A percentile compares a stretch with the other conserved stretches of the same genome.
These are phyloP conservation scores for Leccinum fallax DNA, from an alignment of 1,284 basidiomycete genomes.

Conservation along the genomic window DNA sequence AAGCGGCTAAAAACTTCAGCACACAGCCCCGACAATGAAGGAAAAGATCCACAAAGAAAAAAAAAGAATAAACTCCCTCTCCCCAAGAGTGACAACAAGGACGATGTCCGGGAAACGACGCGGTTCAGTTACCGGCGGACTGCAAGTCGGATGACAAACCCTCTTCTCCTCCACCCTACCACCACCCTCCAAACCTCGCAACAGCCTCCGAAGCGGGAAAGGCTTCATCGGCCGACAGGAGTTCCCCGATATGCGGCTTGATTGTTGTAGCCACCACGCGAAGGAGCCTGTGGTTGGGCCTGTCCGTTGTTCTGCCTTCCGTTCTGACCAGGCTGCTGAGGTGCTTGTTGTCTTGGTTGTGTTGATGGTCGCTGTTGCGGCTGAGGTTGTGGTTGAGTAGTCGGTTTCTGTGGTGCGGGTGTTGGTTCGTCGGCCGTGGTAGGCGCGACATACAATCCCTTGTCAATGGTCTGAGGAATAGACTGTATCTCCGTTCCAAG, in stretches of 20 bases:
- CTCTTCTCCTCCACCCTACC: conserved; percentile 1
- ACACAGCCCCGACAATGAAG: conserved; percentile 7
- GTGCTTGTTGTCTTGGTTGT: conserved; percentile 28
- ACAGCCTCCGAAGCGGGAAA: not conserved
- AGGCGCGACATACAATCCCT: conserved; percentile 89
- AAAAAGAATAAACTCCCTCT: conserved; percentile 13
- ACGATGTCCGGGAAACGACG: conserved; percentile 18
- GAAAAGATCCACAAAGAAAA: conserved; percentile 15
- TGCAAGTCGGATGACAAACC: conserved; percentile 15
- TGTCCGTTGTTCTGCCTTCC: conserved; percentile 33
- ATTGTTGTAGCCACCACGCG: conserved; percentile 26
- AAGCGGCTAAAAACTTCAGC: conserved; percentile 13
- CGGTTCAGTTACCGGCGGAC: conserved; percentile 16
- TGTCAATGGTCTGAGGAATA: conserved; percentile 91
- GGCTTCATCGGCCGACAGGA: conserved; percentile 33
- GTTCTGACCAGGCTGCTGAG: conserved; percentile 29
- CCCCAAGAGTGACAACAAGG: conserved; percentile 9
- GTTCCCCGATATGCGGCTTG: conserved; percentile 32
- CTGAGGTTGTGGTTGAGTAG: conserved; percentile 29
- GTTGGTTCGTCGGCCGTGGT: conserved; percentile 51
- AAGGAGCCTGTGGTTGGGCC: conserved; percentile 21
- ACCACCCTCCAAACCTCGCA: not conserved
- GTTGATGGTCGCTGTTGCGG: conserved; percentile 34
- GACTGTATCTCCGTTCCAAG: conserved; percentile 97
- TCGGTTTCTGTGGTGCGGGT: conserved; percentile 41